These are phyloP conservation scores for Pseudozyma sp. DNA, from an alignment of 1,284 basidiomycete species.

Conservation along the genomic window DNA sequence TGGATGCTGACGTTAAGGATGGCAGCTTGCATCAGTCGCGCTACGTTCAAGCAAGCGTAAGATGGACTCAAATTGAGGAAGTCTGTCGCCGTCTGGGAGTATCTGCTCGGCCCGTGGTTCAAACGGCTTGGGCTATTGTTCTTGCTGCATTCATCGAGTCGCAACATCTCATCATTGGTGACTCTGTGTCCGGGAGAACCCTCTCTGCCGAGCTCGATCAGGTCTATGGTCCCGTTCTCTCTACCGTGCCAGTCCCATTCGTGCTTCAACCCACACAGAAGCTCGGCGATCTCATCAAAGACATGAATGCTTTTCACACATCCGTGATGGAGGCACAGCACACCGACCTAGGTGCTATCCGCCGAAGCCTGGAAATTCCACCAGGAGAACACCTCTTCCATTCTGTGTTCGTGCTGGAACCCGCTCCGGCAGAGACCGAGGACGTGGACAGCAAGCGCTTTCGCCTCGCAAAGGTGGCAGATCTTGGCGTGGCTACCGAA, in stretches of 20 bases:
- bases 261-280: conserved; percentile 21
- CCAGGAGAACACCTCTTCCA: conserved; percentile 61
- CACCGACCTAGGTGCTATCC: conserved; percentile 55
- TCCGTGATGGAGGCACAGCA: conserved; percentile 49
- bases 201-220: conserved; percentile 45
- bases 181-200: conserved; percentile 60
- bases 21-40: conserved; percentile 30
- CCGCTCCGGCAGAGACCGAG: conserved; percentile 15
- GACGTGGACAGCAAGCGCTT: conserved; percentile 12
- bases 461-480: conserved; percentile 29
- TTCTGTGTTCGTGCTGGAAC: conserved; percentile 67
- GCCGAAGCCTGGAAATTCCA: conserved; percentile 54
- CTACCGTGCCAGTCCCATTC: conserved; percentile 64
- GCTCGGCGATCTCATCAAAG: conserved; percentile 39
- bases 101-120: conserved; percentile 66
- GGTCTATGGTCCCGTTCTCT: conserved; percentile 61
- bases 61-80: conserved; percentile 46
- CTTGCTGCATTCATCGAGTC: conserved; percentile 64
- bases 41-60: conserved; percentile 21
- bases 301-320: conserved; percentile 47
- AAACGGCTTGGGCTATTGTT: conserved; percentile 67
- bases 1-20: conserved; percentile 5
- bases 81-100: conserved; percentile 51
- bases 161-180: conserved; percentile 59
- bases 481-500: conserved; percentile 61